These are phyloP conservation scores for Heritiera littoralis DNA, from an alignment of 345 rosid species.

Conservation along the genomic window DNA sequence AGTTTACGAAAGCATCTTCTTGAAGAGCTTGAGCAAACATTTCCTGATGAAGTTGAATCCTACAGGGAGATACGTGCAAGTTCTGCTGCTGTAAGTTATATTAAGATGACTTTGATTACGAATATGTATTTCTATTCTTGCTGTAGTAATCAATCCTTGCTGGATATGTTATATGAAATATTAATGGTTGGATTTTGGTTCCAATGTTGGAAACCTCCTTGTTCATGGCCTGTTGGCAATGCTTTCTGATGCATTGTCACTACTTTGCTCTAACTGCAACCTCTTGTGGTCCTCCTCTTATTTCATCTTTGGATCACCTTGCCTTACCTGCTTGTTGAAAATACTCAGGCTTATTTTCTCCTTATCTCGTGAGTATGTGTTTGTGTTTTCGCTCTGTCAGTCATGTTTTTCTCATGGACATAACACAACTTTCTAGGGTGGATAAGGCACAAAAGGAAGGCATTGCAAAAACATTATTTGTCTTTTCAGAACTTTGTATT, in stretches of 20 bases:
- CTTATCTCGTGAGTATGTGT: background rate
- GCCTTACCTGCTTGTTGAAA: background rate
- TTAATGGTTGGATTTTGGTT: conserved; percentile 5
- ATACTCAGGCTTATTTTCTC: background rate
- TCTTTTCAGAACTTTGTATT: background rate
- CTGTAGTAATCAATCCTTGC: background rate
- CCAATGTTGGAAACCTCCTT: background rate
- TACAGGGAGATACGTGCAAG: conserved; percentile 82
- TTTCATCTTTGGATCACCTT: background rate
- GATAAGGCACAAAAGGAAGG: background rate
- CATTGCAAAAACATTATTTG: background rate
- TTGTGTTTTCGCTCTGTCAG: background rate
- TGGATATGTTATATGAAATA: background rate
- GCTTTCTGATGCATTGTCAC: background rate
- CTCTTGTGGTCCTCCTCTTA: background rate
- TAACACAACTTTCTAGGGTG: background rate
- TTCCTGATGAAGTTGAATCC: conserved; percentile 87
- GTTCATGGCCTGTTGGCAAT: background rate
- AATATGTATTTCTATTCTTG: background rate
- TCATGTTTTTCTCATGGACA: background rate
- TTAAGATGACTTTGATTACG: background rate
- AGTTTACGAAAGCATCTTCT: too few relatives aligned
- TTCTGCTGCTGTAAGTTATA: conserved; percentile 83
- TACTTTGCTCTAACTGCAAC: background rate
- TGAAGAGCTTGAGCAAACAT: conserved; percentile 87